phyloP scores from a whole-genome alignment of 1,284 basidiomycete species.

The Baeospora myosura region DNA sequence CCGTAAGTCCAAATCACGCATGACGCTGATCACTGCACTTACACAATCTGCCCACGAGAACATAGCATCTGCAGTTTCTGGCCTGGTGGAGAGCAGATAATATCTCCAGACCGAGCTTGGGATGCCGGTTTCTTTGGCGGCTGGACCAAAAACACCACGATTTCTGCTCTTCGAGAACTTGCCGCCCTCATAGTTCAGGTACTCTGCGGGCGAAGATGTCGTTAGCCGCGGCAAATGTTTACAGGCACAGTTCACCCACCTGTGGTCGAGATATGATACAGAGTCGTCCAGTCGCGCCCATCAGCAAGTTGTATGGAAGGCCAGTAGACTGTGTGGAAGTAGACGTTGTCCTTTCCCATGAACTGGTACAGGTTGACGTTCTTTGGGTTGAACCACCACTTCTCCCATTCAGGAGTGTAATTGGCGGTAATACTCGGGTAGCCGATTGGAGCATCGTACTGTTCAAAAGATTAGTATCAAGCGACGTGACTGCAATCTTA shows the following conservation, averaged over 20 bases:
- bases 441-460: conserved; percentile 98
- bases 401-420: conserved; percentile 91
- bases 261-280: conserved; percentile 93
- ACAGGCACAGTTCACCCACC: conserved; percentile 54
- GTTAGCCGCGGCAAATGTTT: conserved; percentile 2
- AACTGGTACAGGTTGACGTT: conserved; percentile 95
- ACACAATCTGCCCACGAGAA: conserved; percentile 98
- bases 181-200: conserved; percentile 96
- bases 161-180: conserved; percentile 99
- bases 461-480: conserved; percentile 7
- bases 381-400: conserved; percentile 96
- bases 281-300: conserved; percentile 86
- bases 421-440: conserved; percentile 97
- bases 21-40: conserved; percentile 21
- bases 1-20: background rate
- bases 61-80: conserved; percentile 91
- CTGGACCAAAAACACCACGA: conserved; percentile 95
- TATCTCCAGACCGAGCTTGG: conserved; percentile 96
- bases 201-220: conserved; percentile 51
- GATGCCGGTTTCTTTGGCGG: conserved; percentile 88
- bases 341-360: conserved; percentile 98
- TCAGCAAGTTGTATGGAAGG: conserved; percentile 89
- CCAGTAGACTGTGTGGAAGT: conserved; percentile 97
- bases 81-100: conserved; percentile 89
- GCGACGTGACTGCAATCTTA: background rate